phyloP scores from a whole-genome alignment of 2,329 filamentous ascomycete genomes.

The Pseudogymnoascus sp. region DNA sequence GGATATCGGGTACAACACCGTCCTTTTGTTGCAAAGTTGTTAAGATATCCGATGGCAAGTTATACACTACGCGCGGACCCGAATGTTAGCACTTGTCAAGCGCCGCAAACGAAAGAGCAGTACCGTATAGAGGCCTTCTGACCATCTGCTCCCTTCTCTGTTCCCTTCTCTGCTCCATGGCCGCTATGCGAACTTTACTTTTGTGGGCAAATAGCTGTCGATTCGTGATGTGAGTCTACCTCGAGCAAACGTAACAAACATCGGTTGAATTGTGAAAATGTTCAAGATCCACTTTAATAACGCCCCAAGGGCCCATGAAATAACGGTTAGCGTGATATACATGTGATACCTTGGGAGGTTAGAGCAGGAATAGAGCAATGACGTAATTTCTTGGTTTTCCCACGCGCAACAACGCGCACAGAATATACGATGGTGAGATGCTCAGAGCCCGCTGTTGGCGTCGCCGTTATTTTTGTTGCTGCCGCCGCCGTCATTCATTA shows the following conservation, averaged over 20 bases:
- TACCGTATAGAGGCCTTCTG: slow-evolving; percentile 34
- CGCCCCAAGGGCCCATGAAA: background rate
- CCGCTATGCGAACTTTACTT: background rate
- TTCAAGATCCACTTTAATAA: background rate
- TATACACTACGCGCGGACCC: slow-evolving; percentile 24
- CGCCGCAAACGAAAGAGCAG: slow-evolving; percentile 18
- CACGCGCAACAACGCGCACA: background rate
- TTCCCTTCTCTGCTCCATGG: slow-evolving; percentile 21
- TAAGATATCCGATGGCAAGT: slow-evolving; percentile 31
- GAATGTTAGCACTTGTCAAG: slow-evolving; percentile 18
- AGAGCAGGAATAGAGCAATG: background rate
- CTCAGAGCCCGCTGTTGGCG: background rate
- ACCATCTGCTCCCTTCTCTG: slow-evolving; percentile 32
- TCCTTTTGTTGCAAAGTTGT: slow-evolving; percentile 29
- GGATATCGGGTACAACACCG: background rate
- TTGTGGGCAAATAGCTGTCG: background rate
- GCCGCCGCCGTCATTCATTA: background rate
- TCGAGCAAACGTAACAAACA: slow-evolving; percentile 5
- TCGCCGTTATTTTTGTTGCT: background rate
- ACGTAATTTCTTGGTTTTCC: background rate
- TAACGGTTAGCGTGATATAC: background rate
- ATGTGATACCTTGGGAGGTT: slow-evolving; percentile 7
- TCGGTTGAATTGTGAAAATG: background rate
- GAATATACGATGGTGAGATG: background rate
- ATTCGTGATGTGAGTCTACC: background rate